These are phyloP conservation scores for Oryza glaberrima DNA, from an alignment of 176 grass and related monocot genomes.

Conservation along the genomic window DNA sequence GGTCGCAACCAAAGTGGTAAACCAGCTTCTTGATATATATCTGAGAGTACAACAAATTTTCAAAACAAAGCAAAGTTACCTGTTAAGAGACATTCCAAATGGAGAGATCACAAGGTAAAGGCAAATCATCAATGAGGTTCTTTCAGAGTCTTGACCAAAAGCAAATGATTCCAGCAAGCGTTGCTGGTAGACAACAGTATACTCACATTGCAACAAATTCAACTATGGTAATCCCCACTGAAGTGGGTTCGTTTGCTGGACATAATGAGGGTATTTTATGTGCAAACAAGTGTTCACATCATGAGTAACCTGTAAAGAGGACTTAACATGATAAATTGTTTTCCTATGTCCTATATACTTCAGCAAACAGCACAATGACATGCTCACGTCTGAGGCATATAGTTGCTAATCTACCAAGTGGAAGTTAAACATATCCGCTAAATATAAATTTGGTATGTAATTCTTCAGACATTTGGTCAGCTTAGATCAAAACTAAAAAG, in stretches of 20 bases:
- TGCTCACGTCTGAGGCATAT: slow-evolving; percentile 4
- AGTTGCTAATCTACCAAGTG: not conserved
- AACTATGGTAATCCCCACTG: not conserved
- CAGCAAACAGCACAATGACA: slow-evolving; percentile 20
- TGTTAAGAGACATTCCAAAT: slow-evolving; percentile 8
- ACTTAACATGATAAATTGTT: slow-evolving; percentile 8
- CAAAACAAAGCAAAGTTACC: slow-evolving; percentile 22
- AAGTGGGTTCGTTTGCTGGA: not conserved
- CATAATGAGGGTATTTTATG: not conserved
- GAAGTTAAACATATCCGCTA: slow-evolving; percentile 11
- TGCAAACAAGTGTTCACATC: slow-evolving; percentile 7
- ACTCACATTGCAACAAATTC: not conserved
- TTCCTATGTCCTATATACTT: slow-evolving; percentile 10
- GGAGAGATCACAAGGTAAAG: slow-evolving; percentile 12
- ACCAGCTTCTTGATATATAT: slow-evolving; percentile 99
- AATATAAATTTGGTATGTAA: not conserved
- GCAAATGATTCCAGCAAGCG: not conserved
- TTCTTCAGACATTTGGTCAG: not conserved
- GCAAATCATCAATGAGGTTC: slow-evolving; percentile 17
- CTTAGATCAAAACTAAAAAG: not conserved
- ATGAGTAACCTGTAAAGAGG: not conserved
- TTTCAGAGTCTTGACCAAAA: not conserved
- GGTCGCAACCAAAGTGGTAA: slow-evolving; percentile 98
- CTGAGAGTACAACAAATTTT: slow-evolving; percentile 51
- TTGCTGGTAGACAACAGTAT: not conserved